A percentile compares a stretch with the other conserved stretches of the same genome.
Conservation (phyloP, 257 asterid genomes). For the Petrea volubilis region DNA sequence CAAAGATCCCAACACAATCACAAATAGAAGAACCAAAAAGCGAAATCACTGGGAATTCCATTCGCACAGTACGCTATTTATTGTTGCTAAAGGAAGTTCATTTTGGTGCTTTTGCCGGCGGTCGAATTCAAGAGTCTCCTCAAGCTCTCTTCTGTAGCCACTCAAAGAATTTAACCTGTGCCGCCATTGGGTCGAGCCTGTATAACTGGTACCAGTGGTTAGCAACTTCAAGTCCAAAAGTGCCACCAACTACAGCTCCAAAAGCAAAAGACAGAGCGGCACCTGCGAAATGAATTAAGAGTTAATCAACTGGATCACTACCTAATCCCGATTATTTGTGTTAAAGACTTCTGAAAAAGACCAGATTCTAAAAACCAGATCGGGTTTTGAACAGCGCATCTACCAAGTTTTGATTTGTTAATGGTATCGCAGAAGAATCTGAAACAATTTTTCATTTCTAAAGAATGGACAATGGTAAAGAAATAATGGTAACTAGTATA, state of each 20-base stretch:
- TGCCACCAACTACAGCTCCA: constrained; percentile 77
- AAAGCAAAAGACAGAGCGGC: constrained; percentile 71
- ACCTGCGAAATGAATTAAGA: constrained; percentile 45
- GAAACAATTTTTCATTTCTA: not conserved
- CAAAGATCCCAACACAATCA: not conserved
- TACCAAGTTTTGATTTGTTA: not conserved
- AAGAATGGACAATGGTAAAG: not conserved
- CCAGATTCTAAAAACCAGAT: too few species aligned
- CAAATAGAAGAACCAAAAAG: not conserved
- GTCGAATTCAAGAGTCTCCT: constrained; percentile 24
- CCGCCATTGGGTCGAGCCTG: constrained; percentile 64
- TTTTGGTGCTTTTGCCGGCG: not conserved
- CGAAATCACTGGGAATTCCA: not conserved
- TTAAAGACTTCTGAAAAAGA: too few species aligned
- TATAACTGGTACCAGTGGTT: constrained; percentile 82
- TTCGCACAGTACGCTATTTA: constrained; percentile 5
- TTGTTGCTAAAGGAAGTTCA: constrained; percentile 13
- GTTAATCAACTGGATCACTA: not conserved
- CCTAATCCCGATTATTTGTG: too few species aligned
- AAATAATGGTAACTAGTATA: not conserved
- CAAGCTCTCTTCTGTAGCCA: constrained; percentile 85
- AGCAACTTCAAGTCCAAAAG: constrained; percentile 76
- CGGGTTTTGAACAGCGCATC: too few species aligned
- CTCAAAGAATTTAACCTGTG: constrained; percentile 84
- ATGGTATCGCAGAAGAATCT: not conserved